Conservation (phyloP, 1,284 basidiomycete genomes). For the Anthracocystis setariae region DNA sequence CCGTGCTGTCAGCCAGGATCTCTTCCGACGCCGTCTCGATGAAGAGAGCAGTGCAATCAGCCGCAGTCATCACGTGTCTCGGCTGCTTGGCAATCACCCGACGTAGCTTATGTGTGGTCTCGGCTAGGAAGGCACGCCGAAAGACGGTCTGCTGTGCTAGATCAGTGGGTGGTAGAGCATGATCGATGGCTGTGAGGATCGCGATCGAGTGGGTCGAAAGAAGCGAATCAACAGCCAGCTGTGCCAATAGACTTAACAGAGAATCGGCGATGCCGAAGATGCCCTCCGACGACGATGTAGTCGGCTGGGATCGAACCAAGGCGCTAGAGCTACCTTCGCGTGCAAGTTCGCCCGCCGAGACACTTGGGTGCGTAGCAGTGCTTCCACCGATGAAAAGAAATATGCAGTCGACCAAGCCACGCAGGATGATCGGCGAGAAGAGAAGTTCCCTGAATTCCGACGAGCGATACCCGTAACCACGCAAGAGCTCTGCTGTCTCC, state of each 20-base stretch:
- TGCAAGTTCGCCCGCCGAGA: not conserved
- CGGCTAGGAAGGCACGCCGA: slow-evolving; percentile 24
- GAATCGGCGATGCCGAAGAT: slow-evolving; percentile 15
- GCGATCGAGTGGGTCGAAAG: slow-evolving; percentile 41
- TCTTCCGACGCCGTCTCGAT: slow-evolving; percentile 50
- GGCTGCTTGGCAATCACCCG: slow-evolving; percentile 11
- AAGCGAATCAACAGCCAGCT: slow-evolving; percentile 39
- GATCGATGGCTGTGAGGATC: slow-evolving; percentile 37
- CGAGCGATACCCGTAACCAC: slow-evolving; percentile 28
- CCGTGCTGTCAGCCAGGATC: slow-evolving; percentile 16
- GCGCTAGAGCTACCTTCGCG: not conserved
- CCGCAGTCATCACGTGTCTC: slow-evolving; percentile 4
- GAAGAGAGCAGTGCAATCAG: slow-evolving; percentile 30
- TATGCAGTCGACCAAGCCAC: slow-evolving; percentile 53
- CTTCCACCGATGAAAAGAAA: slow-evolving; percentile 17
- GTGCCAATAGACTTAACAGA: slow-evolving; percentile 40
- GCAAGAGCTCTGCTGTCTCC: slow-evolving; percentile 47
- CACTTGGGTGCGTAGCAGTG: no score
- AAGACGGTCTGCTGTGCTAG: slow-evolving; percentile 39
- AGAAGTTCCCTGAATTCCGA: slow-evolving; percentile 45
- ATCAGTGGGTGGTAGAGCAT: slow-evolving; percentile 45
- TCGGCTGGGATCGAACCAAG: not conserved
- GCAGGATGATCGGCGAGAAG: slow-evolving; percentile 58
- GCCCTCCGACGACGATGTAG: not conserved
- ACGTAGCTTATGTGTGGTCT: slow-evolving; percentile 14